Conservation (phyloP, 352 stramenopile species). For the Globisporangium sylvaticum region DNA sequence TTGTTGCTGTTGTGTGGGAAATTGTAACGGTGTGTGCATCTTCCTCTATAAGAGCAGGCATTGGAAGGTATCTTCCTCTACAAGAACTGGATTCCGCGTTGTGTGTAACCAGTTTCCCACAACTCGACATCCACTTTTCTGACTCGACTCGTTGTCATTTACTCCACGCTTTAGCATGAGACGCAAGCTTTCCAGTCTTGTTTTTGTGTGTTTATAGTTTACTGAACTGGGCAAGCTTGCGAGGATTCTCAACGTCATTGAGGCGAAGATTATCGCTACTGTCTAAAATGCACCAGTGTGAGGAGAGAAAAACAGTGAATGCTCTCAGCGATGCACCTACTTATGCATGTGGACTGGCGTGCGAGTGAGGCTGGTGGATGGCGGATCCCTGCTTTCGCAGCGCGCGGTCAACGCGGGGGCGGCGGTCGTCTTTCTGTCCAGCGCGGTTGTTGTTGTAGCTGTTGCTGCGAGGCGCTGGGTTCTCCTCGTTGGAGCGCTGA, state of each 20-base stretch:
- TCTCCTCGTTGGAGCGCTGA: slow-evolving; percentile 28
- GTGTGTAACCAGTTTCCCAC: neutral
- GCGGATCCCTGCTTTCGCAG: slow-evolving; percentile 34
- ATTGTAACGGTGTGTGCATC: neutral
- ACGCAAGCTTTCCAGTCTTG: neutral
- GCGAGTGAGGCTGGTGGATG: slow-evolving; percentile 22
- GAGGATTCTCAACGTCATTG: neutral
- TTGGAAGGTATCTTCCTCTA: slow-evolving; percentile 12
- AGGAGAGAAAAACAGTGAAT: neutral
- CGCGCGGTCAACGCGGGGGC: slow-evolving; percentile 29
- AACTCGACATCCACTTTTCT: neutral
- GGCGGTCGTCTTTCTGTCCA: slow-evolving; percentile 34
- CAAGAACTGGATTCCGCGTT: too few species aligned
- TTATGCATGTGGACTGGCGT: slow-evolving; percentile 19
- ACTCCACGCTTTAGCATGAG: neutral
- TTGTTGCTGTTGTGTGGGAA: neutral
- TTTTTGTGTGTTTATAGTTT: neutral
- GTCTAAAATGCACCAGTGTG: slow-evolving; percentile 7
- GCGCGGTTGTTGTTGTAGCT: slow-evolving; percentile 17
- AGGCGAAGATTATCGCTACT: slow-evolving; percentile 4
- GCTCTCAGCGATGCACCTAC: neutral
- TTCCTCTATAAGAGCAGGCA: slow-evolving; percentile 3
- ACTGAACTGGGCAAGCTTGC: neutral
- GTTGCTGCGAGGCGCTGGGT: slow-evolving; percentile 14
- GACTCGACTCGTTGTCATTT: neutral